Percentiles rank a stretch among this genome's conserved stretches.
These are phyloP conservation scores for Fraxinus pennsylvanica DNA, from an alignment of 257 asterid species.

Conservation along the genomic window DNA sequence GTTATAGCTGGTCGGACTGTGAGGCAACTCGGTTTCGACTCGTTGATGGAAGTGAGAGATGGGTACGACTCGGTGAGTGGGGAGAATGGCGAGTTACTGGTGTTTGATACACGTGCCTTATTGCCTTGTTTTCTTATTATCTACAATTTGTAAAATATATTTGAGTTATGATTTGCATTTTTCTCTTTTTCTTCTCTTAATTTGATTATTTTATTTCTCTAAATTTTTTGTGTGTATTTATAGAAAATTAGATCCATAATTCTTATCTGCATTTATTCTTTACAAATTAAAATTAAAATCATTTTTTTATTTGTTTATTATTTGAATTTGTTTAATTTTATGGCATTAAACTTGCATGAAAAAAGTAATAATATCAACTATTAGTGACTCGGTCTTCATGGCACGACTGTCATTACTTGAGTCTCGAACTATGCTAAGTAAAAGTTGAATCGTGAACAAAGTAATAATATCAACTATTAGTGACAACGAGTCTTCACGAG, in stretches of 20 bases:
- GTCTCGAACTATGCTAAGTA: no score
- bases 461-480: background rate
- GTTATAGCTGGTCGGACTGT: slow-evolving; percentile 86
- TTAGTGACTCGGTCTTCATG: background rate
- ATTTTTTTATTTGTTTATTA: background rate
- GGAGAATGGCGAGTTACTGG: slow-evolving; percentile 68
- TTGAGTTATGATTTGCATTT: background rate
- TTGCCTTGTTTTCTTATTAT: slow-evolving; percentile 87
- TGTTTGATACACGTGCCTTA: slow-evolving; percentile 85
- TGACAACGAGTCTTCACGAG: background rate
- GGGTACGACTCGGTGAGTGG: slow-evolving; percentile 81
- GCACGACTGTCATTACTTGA: no score
- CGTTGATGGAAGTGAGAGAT: slow-evolving; percentile 39
- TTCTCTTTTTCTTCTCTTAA: background rate
- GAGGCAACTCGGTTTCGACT: slow-evolving; percentile 45
- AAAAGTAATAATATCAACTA: background rate
- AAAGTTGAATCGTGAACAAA: background rate
- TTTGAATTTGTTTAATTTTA: background rate
- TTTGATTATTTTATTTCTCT: background rate
- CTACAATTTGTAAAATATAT: slow-evolving; percentile 57
- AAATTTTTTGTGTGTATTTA: background rate
- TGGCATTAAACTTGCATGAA: background rate
- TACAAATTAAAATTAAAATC: background rate
- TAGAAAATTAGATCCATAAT: background rate
- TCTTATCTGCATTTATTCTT: background rate